Evolutionary conservation across 768 basidiomycete species (phyloP).

Genomic region (Russula ochroleuca): DNA sequence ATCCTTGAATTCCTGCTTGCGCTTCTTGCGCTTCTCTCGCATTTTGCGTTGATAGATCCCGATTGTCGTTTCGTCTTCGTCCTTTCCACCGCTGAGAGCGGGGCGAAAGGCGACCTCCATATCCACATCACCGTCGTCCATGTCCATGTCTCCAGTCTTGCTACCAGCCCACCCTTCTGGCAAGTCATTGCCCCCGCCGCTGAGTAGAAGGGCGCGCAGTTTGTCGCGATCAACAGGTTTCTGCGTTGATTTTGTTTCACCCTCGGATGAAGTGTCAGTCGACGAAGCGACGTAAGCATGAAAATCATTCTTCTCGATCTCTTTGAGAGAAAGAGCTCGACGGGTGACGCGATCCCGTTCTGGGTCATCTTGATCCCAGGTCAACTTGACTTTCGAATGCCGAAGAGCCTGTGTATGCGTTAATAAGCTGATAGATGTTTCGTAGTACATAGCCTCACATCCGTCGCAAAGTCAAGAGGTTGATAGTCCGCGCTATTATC

Average conservation of each 20-base stretch:
- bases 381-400: conserved; percentile 95
- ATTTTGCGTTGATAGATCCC: conserved; percentile 87
- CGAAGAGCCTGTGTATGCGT: conserved; percentile 75
- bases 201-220: conserved; percentile 72
- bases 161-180: conserved; percentile 80
- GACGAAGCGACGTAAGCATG: conserved; percentile 45
- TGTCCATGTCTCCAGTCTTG: conserved; percentile 36
- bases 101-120: conserved; percentile 97
- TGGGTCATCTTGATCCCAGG: conserved; percentile 97
- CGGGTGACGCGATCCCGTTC: conserved; percentile 79
- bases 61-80: conserved; percentile 77
- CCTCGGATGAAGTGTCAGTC: conserved; percentile 55
- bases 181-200: conserved; percentile 57
- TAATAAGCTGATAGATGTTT: not conserved
- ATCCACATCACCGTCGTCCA: conserved; percentile 54
- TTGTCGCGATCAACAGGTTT: conserved; percentile 54
- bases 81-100: conserved; percentile 56
- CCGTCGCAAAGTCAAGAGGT: conserved; percentile 85
- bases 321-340: conserved; percentile 70
- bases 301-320: conserved; percentile 92
- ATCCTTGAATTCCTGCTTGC: conserved; percentile 62
- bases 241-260: conserved; percentile 38
- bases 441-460: conserved; percentile 51
- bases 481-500: conserved; percentile 58
- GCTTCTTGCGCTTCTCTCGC: conserved; percentile 81